phyloP scores from a whole-genome alignment of 129 eudicot species.

The Smallanthus sonchifolius region DNA sequence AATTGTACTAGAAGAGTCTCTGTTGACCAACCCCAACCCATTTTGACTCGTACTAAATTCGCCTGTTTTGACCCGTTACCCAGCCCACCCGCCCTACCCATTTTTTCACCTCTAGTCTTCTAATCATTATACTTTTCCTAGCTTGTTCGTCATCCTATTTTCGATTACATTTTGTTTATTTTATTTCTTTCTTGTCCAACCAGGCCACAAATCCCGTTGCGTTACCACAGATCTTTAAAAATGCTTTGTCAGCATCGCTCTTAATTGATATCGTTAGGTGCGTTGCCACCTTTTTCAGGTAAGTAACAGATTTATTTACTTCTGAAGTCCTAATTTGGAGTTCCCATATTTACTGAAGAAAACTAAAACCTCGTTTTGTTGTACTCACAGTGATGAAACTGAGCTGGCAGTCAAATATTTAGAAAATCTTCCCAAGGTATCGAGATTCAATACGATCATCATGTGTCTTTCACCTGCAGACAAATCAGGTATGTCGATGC shows the following conservation, averaged over 20 bases:
- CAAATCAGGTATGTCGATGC: constrained; percentile 33
- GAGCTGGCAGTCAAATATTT: constrained; percentile 67
- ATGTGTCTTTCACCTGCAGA: constrained; percentile 86
- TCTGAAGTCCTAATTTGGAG: background rate
- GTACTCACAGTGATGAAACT: constrained; percentile 59
- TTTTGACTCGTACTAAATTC: background rate
- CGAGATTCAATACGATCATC: constrained; percentile 78
- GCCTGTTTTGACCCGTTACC: background rate
- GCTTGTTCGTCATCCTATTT: background rate
- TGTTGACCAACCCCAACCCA: background rate
- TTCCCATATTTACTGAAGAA: background rate
- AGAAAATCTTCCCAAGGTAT: constrained; percentile 57
- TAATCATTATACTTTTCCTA: background rate
- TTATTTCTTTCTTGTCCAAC: constrained; percentile 18
- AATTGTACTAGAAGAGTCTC: background rate
- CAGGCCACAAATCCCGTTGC: constrained; percentile 71
- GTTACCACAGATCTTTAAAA: constrained; percentile 76
- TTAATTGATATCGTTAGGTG: constrained; percentile 76
- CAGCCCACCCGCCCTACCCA: background rate
- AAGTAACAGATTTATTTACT: constrained; percentile 25
- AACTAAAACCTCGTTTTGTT: constrained; percentile 1
- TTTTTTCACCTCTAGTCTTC: background rate
- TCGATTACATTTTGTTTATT: background rate
- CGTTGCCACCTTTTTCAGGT: constrained; percentile 64
- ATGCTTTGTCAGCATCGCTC: constrained; percentile 77